A percentile compares a stretch with the other conserved stretches of the same genome.
phyloP scores from a whole-genome alignment of 352 stramenopile genomes.

The Phytopythium chamaehyphon region DNA sequence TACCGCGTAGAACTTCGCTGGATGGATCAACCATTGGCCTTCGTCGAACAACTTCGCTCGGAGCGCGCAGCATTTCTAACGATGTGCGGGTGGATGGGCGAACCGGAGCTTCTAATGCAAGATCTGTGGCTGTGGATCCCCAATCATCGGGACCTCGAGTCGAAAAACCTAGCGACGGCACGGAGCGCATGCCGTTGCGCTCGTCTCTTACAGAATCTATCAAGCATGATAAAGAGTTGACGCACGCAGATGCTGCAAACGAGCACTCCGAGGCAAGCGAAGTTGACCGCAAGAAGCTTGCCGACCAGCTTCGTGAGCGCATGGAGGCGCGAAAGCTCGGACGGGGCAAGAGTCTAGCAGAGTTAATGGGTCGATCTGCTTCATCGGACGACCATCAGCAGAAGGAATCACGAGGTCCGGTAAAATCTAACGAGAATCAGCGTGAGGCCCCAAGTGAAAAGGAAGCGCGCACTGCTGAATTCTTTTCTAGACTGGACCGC shows the following conservation, averaged over 20 bases:
- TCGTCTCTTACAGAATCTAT: background rate
- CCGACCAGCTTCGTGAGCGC: slow-evolving; percentile 27
- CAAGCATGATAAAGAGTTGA: background rate
- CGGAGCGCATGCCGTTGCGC: background rate
- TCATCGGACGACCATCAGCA: slow-evolving; percentile 12
- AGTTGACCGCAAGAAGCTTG: slow-evolving; percentile 29
- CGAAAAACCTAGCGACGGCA: background rate
- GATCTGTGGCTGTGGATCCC: too few relatives aligned
- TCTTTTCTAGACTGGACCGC: slow-evolving; percentile 52
- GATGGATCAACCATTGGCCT: slow-evolving; percentile 17
- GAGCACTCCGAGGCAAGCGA: slow-evolving; percentile 13
- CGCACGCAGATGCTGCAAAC: background rate
- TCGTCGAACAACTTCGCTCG: slow-evolving; percentile 6
- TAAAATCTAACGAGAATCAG: too few relatives aligned
- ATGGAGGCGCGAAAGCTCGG: slow-evolving; percentile 40
- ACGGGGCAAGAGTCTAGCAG: slow-evolving; percentile 26
- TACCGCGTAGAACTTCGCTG: slow-evolving; percentile 25
- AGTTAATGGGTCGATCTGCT: slow-evolving; percentile 28
- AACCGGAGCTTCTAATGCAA: slow-evolving; percentile 14
- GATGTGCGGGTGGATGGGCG: slow-evolving; percentile 9
- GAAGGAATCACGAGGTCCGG: too few relatives aligned
- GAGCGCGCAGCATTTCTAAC: slow-evolving; percentile 14
- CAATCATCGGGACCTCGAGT: background rate
- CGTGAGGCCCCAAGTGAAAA: slow-evolving; percentile 22
- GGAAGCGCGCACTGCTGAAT: slow-evolving; percentile 39